phyloP scores from a whole-genome alignment of 2,329 filamentous ascomycete species.

The Aspergillus luchuensis region DNA sequence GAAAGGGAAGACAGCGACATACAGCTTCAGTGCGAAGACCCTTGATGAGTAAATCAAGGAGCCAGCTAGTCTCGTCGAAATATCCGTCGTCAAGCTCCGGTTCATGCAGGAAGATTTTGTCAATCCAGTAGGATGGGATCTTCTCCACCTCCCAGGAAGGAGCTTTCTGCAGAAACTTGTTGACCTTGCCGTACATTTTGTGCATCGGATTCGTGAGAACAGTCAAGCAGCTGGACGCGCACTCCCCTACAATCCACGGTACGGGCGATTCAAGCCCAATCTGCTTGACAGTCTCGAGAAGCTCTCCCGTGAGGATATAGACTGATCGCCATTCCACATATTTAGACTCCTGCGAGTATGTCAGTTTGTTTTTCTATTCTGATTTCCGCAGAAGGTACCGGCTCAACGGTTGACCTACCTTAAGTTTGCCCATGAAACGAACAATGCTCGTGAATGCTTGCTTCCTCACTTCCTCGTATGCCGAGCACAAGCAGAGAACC shows the following conservation, averaged over 20 bases:
- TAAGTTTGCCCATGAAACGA: slow-evolving; percentile 52
- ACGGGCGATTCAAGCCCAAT: slow-evolving; percentile 60
- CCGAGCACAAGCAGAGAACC: slow-evolving; percentile 73
- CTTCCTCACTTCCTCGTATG: slow-evolving; percentile 72
- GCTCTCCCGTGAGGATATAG: slow-evolving; percentile 76
- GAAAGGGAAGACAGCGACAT: slow-evolving; percentile 29
- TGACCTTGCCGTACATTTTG: slow-evolving; percentile 81
- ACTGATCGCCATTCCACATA: slow-evolving; percentile 76
- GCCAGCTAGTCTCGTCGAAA: slow-evolving; percentile 73
- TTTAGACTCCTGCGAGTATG: slow-evolving; percentile 58
- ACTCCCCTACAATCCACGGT: slow-evolving; percentile 73
- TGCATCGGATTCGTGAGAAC: slow-evolving; percentile 77
- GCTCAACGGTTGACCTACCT: slow-evolving; percentile 33
- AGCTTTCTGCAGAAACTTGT: slow-evolving; percentile 75
- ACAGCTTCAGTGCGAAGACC: slow-evolving; percentile 60
- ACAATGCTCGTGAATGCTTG: slow-evolving; percentile 60
- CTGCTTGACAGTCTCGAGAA: slow-evolving; percentile 70
- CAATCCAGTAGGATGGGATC: slow-evolving; percentile 61
- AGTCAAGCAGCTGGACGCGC: slow-evolving; percentile 69
- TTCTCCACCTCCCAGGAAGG: slow-evolving; percentile 70
- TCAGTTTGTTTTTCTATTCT: background rate
- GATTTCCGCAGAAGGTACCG: slow-evolving; percentile 5
- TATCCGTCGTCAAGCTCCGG: slow-evolving; percentile 73
- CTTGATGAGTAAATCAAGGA: slow-evolving; percentile 70
- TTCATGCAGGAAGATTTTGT: slow-evolving; percentile 72